Conservation (phyloP, 768 basidiomycete species). For the Guyanaporus albipodus region DNA sequence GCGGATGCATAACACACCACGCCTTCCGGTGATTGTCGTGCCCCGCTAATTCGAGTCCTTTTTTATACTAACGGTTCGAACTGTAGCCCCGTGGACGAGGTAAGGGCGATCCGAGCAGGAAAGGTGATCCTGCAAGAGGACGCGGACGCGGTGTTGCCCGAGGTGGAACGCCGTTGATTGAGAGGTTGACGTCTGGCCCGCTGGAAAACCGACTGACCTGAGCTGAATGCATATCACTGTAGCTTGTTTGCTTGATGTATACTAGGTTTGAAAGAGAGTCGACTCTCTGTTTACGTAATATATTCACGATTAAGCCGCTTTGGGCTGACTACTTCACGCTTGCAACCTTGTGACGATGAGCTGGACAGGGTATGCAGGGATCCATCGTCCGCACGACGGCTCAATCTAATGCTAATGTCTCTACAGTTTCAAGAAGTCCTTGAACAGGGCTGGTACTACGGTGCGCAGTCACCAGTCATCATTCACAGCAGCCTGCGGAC, state of each 20-base stretch:
- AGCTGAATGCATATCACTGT: neutral
- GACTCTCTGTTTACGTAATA: constrained; percentile 18
- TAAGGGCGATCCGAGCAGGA: constrained; percentile 16
- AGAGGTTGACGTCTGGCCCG: constrained; percentile 13
- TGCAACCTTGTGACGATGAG: no score
- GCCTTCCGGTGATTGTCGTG: constrained; percentile 17
- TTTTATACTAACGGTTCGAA: neutral
- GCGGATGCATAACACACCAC: constrained; percentile 23
- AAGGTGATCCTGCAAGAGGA: constrained; percentile 20
- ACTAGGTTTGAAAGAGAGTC: neutral
- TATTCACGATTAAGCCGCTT: neutral
- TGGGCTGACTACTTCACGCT: no score
- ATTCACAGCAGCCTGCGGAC: constrained; percentile 2
- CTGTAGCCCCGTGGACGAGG: constrained; percentile 23
- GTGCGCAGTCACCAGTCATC: constrained; percentile 39
- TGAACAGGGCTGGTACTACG: constrained; percentile 89
- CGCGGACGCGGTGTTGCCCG: constrained; percentile 22
- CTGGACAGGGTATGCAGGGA: constrained; percentile 46
- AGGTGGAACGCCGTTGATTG: constrained; percentile 12
- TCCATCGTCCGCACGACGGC: neutral
- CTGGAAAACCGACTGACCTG: constrained; percentile 20
- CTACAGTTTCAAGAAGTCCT: constrained; percentile 84
- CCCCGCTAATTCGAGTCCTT: neutral
- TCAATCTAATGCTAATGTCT: constrained; percentile 1
- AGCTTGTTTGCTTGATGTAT: neutral